phyloP scores from a whole-genome alignment of 352 stramenopile genomes.

The Heterotrichella gracilis region DNA sequence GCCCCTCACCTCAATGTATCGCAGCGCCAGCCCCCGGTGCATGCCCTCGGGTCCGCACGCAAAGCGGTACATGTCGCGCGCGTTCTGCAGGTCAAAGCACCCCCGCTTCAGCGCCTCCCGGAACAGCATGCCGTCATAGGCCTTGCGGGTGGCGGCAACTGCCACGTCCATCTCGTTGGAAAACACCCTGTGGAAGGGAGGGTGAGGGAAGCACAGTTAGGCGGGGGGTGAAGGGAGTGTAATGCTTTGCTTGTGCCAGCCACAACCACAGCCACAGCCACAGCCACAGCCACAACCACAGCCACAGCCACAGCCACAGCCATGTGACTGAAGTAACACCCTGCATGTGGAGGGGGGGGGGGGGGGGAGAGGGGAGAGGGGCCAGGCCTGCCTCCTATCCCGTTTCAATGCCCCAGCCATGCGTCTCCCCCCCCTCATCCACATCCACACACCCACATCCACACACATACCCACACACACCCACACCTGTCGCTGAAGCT shows the following conservation, averaged over 20 bases:
- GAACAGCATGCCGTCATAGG: slow-evolving; percentile 55
- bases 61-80: slow-evolving; percentile 78
- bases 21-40: slow-evolving; percentile 52
- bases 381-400: no score
- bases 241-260: slow-evolving; percentile 21
- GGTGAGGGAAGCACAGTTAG: slow-evolving; percentile 26
- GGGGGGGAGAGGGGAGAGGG: no score
- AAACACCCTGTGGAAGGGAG: slow-evolving; percentile 67
- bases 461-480: no score
- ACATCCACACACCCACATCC: no score
- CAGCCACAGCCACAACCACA: no score
- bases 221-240: neutral
- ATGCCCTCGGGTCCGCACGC: slow-evolving; percentile 48
- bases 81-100: slow-evolving; percentile 92
- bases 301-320: no score
- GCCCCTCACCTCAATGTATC: slow-evolving; percentile 59
- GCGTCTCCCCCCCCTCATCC: no score
- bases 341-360: no score
- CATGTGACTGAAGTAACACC: no score
- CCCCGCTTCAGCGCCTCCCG: slow-evolving; percentile 77
- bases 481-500: slow-evolving; percentile 17
- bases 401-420: no score
- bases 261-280: neutral
- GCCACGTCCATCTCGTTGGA: slow-evolving; percentile 71
- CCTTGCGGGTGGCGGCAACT: slow-evolving; percentile 42